Percentiles rank a stretch among this genome's conserved stretches.
phyloP scores from a whole-genome alignment of 352 stramenopile species.

The Phytophthora fragariae region DNA sequence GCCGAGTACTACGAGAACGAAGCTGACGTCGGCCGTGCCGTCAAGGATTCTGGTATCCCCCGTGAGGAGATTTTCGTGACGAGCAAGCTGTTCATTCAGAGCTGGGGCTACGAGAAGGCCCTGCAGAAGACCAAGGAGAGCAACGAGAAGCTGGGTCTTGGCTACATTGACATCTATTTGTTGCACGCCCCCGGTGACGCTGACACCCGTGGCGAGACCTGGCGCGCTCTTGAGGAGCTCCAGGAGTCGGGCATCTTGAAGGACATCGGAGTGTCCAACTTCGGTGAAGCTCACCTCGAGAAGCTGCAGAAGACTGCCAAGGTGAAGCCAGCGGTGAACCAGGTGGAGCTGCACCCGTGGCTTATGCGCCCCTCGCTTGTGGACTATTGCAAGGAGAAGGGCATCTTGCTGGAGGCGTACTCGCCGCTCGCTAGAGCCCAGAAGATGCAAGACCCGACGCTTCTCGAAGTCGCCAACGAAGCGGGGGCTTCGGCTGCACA shows the following conservation, averaged over 20 bases:
- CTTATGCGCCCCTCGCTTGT: constrained; percentile 62
- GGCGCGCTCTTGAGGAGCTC: constrained; percentile 64
- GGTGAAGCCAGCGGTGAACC: constrained; percentile 81
- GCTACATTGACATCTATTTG: constrained; percentile 87
- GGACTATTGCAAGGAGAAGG: constrained; percentile 58
- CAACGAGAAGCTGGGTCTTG: constrained; percentile 64
- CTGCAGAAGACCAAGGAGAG: constrained; percentile 54
- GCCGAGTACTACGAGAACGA: constrained; percentile 91
- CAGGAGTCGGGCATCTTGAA: constrained; percentile 62
- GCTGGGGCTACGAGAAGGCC: constrained; percentile 79
- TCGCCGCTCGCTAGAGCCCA: constrained; percentile 46
- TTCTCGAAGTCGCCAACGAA: constrained; percentile 44
- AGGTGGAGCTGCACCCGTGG: constrained; percentile 85
- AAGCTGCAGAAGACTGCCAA: constrained; percentile 68
- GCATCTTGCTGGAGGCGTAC: constrained; percentile 70
- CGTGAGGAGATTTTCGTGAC: constrained; percentile 86
- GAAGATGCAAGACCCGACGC: constrained; percentile 29
- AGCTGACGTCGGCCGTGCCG: constrained; percentile 75
- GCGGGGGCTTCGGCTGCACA: constrained; percentile 46
- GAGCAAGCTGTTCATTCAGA: constrained; percentile 70
- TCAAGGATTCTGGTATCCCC: constrained; percentile 73
- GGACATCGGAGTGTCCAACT: constrained; percentile 93
- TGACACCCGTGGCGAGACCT: constrained; percentile 50
- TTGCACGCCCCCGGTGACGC: constrained; percentile 67
- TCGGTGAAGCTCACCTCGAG: constrained; percentile 80